Percentiles rank a stretch among this genome's conserved stretches.
Evolutionary conservation across 192 early-diverging fungal genomes (phyloP).

Genomic region (Dissophora ornata): DNA sequence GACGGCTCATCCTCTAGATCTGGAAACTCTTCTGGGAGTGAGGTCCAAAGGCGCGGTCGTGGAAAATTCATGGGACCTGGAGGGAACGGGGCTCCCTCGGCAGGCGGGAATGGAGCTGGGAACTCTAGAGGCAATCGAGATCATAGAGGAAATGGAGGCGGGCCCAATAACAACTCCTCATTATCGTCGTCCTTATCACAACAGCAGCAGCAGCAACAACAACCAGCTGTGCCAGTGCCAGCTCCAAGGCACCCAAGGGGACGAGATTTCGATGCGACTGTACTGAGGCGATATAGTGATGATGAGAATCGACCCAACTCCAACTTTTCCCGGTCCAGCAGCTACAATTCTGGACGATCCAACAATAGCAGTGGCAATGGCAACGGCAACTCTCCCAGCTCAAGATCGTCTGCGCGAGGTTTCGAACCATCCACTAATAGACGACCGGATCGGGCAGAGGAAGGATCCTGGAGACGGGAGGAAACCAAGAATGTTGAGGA

Average conservation of each 20-base stretch:
- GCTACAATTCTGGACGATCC: conserved; percentile 23
- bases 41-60: conserved; percentile 40
- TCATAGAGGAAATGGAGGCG: not conserved
- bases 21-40: conserved; percentile 12
- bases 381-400: conserved; percentile 3
- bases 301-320: conserved; percentile 37
- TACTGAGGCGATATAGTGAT: conserved; percentile 49
- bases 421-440: not conserved
- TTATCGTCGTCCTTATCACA: not conserved
- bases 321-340: conserved; percentile 31
- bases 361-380: conserved; percentile 8
- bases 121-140: not conserved
- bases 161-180: conserved; percentile 7
- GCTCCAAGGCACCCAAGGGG: conserved; percentile 32
- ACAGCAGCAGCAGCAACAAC: not conserved
- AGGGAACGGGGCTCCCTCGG: not conserved
- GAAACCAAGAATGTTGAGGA: not conserved
- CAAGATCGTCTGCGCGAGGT: not conserved
- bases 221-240: conserved; percentile 4
- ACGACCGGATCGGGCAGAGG: conserved; percentile 18
- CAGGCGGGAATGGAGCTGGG: not conserved
- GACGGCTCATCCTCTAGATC: conserved; percentile 11
- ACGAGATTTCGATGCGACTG: conserved; percentile 57
- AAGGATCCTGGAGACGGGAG: conserved; percentile 12
- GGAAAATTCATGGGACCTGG: conserved; percentile 49